A percentile compares a stretch with the other conserved stretches of the same genome.
These are phyloP conservation scores for Phytopythium litorale DNA, from an alignment of 352 stramenopile species.

Conservation along the genomic window DNA sequence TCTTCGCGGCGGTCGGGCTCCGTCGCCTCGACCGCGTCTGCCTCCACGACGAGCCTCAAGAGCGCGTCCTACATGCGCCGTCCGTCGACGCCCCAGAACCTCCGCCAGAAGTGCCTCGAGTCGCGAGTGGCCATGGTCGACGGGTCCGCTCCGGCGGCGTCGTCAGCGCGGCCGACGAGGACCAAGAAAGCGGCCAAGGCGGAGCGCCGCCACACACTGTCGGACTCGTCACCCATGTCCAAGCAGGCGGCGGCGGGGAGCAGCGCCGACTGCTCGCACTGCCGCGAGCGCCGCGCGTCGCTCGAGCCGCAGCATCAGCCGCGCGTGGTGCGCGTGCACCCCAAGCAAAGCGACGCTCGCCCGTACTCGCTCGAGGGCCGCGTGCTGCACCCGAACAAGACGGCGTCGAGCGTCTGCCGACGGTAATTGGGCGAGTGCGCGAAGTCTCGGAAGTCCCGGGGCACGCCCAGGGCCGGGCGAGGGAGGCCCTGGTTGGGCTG, in stretches of 20 bases:
- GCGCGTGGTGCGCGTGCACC: constrained; percentile 46
- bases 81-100: constrained; percentile 50
- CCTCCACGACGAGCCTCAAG: constrained; percentile 29
- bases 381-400: constrained; percentile 47
- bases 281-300: constrained; percentile 9
- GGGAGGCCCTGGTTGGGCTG: too few species aligned
- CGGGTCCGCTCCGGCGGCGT: constrained; percentile 10
- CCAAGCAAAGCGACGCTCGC: constrained; percentile 54
- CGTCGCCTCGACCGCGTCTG: constrained; percentile 14
- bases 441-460: too few species aligned
- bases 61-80: constrained; percentile 57
- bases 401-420: constrained; percentile 33
- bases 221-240: constrained; percentile 17
- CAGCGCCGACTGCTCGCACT: constrained; percentile 7
- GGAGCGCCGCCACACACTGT: constrained; percentile 40
- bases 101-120: constrained; percentile 69
- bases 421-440: background rate
- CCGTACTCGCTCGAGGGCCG: constrained; percentile 45
- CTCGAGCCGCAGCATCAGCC: constrained; percentile 23
- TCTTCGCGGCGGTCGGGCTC: constrained; percentile 13
- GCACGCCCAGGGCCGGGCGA: background rate
- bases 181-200: constrained; percentile 1
- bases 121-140: constrained; percentile 26
- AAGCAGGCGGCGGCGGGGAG: constrained; percentile 4
- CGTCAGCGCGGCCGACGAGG: constrained; percentile 4